Percentiles rank a stretch among this genome's conserved stretches.
These are phyloP conservation scores for Nakazawaea ishiwadae DNA, from an alignment of 805 yeast species.

Conservation along the genomic window DNA sequence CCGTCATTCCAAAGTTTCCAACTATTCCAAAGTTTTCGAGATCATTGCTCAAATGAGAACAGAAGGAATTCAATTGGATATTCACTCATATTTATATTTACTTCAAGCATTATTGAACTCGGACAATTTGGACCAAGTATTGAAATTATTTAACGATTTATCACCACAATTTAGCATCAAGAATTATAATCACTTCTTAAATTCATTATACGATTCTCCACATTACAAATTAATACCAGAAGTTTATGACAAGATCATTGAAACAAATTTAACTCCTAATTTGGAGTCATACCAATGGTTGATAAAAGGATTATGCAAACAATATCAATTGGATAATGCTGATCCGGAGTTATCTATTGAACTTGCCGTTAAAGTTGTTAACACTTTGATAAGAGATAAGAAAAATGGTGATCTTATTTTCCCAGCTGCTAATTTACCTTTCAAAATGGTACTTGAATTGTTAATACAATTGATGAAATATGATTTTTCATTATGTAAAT, in stretches of 20 bases:
- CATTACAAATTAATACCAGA: conserved; percentile 19
- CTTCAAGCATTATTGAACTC: conserved; percentile 25
- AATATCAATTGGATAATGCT: background rate
- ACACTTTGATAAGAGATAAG: conserved; percentile 10
- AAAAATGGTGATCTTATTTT: background rate
- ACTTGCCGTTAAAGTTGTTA: conserved; percentile 7
- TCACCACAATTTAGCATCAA: conserved; percentile 13
- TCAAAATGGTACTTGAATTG: conserved; percentile 3
- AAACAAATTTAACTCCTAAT: conserved; percentile 21
- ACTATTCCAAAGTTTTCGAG: conserved; percentile 19
- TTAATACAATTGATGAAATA: conserved; percentile 1
- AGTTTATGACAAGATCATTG: conserved; percentile 31
- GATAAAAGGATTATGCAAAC: conserved; percentile 24
- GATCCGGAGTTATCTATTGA: conserved; percentile 3
- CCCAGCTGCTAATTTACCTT: conserved; percentile 2
- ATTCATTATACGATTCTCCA: conserved; percentile 19
- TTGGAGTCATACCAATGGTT: conserved; percentile 28
- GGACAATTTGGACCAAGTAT: conserved; percentile 24
- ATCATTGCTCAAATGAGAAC: conserved; percentile 22
- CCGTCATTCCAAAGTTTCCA: conserved; percentile 22
- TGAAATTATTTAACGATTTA: conserved; percentile 24
- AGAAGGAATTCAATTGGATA: conserved; percentile 19
- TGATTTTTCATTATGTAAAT: background rate
- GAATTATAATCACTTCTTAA: conserved; percentile 19
- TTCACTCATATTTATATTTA: conserved; percentile 25